Base-by-base conservation (phyloP, 495 filamentous ascomycete genomes). In the Talaromyces trachyspermus region DNA sequence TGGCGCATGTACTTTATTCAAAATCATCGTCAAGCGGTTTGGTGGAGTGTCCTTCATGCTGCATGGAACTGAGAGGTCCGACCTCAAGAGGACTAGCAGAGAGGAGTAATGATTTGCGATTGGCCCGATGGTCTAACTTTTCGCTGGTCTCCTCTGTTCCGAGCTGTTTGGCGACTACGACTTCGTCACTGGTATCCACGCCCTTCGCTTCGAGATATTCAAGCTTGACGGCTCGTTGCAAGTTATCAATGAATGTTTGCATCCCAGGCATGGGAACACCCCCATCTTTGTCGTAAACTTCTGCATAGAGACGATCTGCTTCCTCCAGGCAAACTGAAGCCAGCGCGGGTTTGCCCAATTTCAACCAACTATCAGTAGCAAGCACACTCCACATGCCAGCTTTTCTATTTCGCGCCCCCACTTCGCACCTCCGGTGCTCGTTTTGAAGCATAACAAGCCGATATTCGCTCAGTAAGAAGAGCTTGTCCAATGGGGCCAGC, bases 331-430 rank as follows among this genome's bases (percentile, higher is more conserved):
- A 86, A 10, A 72, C 67, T 42, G 84, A 83, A 11, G 86, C 83
- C 52, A 88, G 81, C 12, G 80, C 69, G 25, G 72, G 76, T 44
- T 89, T 86, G 6, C 74, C 78, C 29, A 86, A 73, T 30, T 72
- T 75, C 12, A 90, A 62, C 92, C 92, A 98, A 2, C 80, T 75
- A 42, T 94, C 85, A 1, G 89, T 83, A 5, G 85, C 85, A 24
- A 95, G 69, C 20, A 92, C 75, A 53, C 80, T 85, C 91, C 94
- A 98, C 62, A 95, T 76, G 0, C 86, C 94, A 7, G 88, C 84
- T 65, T 95, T 97, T 20, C 92, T 74, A 40, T 69, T 73, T 46
- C 92, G 70, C 4, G 76, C 69, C 88, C 88, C 74, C 80, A 85
- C 29, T 62, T 66, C n/a, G 80, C 72, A 0, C 76, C 74, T 0